These are phyloP conservation scores for Metarhizium sp. DNA, from an alignment of 2,329 filamentous ascomycete species.

Conservation along the genomic window DNA sequence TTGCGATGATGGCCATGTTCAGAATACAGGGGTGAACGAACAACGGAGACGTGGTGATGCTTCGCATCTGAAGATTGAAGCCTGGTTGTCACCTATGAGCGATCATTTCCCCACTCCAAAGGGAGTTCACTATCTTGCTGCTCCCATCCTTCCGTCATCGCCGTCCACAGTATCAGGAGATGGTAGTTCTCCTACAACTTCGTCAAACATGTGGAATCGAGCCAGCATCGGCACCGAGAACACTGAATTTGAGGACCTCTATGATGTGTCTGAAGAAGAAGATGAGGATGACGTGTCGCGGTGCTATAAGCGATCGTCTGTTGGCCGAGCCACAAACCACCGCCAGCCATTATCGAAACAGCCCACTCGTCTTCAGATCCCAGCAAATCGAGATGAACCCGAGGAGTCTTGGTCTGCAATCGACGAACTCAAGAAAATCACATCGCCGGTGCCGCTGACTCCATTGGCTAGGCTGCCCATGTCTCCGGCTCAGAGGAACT, in stretches of 20 bases:
- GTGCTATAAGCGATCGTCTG: conserved; percentile 16
- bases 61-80: conserved; percentile 42
- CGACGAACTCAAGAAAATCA: conserved; percentile 36
- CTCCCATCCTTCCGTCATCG: conserved; percentile 52
- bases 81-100: conserved; percentile 50
- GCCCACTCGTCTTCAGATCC: conserved; percentile 42
- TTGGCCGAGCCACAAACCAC: conserved; percentile 27
- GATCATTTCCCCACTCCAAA: conserved; percentile 66
- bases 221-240: conserved; percentile 53
- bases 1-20: conserved; percentile 27
- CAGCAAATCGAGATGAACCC: conserved; percentile 24
- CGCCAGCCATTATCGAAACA: conserved; percentile 23
- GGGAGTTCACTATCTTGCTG: conserved; percentile 54
- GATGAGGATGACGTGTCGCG: conserved; percentile 22
- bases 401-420: conserved; percentile 34
- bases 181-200: conserved; percentile 43
- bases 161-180: conserved; percentile 46
- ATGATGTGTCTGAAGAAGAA: conserved; percentile 78
- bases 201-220: conserved; percentile 54
- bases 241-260: conserved; percentile 77
- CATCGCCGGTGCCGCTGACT: conserved; percentile 52
- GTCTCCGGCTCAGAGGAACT: conserved; percentile 64
- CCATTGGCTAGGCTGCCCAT: conserved; percentile 62
- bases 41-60: conserved; percentile 18
- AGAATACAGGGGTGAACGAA: conserved; percentile 11